Base-by-base conservation (phyloP, 2,329 filamentous ascomycete genomes). In the Curvularia sp. region DNA sequence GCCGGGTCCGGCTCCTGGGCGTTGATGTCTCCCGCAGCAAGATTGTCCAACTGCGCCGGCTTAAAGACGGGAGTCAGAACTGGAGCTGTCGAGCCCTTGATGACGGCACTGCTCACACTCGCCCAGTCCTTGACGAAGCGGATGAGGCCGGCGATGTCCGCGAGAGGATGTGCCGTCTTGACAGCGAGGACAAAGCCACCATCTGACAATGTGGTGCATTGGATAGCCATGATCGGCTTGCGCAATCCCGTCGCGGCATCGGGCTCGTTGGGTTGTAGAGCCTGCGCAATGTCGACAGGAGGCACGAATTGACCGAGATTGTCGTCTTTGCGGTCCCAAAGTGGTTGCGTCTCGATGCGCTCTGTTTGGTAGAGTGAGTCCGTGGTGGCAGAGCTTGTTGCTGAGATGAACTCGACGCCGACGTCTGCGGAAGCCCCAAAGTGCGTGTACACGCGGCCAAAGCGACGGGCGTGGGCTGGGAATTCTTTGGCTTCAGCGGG, bases 151-250 rank as follows among this genome's bases (percentile, higher is more conserved):
- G 59, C 30, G 21, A 61, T 61, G 10, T 61, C 55, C 13, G 59
- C 59, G 34, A 58, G 27, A 13, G 59, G 55, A 58, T 61, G 55
- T 9, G 59, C 59, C 2, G 42, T 58, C 27, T 58, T 58, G 15
- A 21, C 52, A 30, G 52, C 51, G 3, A 61, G 28, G 3, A 55
- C 52, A 28, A 49, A 23, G 6, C 59, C 55, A 56, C 55, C 59
- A n/a, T 38, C 41, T 50, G 55, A 38, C 19, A 61, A 32, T 12
- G 15, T 32, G 27, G 59, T 61, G 49, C 38, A 55, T 45, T 58
- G 55, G 1, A 61, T 23, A 32, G 55, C 59, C 59, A 61, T 58
- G 39, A 43, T 55, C 9, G 59, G 52, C 27, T 53, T 55, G 51
- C 42, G 32, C 32, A 53, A 18, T 21, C 51, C 52, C 7, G 46